Base-by-base conservation (phyloP, 2,329 filamentous ascomycete genomes). In the Aureobasidium lini region DNA sequence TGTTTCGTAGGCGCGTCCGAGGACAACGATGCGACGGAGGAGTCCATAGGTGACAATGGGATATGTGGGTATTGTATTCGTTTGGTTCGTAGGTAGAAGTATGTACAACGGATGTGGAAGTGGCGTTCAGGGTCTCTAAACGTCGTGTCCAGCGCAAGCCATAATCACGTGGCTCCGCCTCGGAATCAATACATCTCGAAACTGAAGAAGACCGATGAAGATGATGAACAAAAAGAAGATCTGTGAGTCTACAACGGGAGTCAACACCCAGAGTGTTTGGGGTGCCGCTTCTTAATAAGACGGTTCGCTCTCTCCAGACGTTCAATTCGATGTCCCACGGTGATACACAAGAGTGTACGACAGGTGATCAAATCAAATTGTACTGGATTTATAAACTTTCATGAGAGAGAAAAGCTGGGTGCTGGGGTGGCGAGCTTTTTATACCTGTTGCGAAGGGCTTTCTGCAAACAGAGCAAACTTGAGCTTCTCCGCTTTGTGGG, bases 1-100 rank as follows among this genome's bases (percentile, higher is more conserved):
- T 66, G 57, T 44, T 54, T 64, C 4, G 62, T 43, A 10, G 28
- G 37, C 40, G n/a, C 47, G 32, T 31, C 48, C 37, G 48, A 46
- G 29, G 57, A 46, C 32, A 34, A 31, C 29, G 56, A 49, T 10
- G 57, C 39, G 29, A 59, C 28, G 3, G 48, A 40, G 10, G 40
- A 56, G 4, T 59, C 48, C 57, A 59, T 59, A 37, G 7, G 34
- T 31, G 28, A 23, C 32, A 58, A 31, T 6, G 34, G 15, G 16
- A 8, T 10, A 8, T 37, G 5, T 7, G 31, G n/a, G 37, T 29
- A 47, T 4, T 6, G 13, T 32, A 29, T 10, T 44, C 9, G 13
- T 32, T 18, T 18, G 53, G 11, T 37, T 23, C 6, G 56, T 42
- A 58, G 32, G 34, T 59, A 49, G 34, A 40, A 36, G 37, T 59